Conservation (phyloP, 768 basidiomycete species). For the Tylopilus rubrobrunneus region DNA sequence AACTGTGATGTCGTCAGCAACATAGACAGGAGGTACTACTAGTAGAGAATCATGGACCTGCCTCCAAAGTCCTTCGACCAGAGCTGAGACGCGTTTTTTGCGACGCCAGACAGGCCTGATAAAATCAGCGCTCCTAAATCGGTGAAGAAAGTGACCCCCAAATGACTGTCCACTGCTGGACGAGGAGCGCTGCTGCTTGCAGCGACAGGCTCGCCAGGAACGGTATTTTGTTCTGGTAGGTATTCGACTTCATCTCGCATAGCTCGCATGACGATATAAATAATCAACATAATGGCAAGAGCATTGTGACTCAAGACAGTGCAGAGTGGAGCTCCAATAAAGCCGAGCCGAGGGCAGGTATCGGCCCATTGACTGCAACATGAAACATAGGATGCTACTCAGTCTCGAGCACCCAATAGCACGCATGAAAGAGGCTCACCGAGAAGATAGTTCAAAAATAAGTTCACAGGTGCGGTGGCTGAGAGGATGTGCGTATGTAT, state of each 20-base stretch:
- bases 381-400: not conserved
- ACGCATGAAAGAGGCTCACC: constrained; percentile 7
- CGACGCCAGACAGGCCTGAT: constrained; percentile 19
- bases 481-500: constrained; percentile 23
- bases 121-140: constrained; percentile 15
- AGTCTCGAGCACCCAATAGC: not conserved
- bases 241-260: constrained; percentile 18
- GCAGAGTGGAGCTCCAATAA: constrained; percentile 25
- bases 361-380: constrained; percentile 21
- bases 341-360: constrained; percentile 24
- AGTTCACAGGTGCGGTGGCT: constrained; percentile 20
- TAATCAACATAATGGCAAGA: constrained; percentile 17
- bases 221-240: constrained; percentile 7
- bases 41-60: not conserved
- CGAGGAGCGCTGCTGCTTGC: not conserved
- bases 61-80: constrained; percentile 30
- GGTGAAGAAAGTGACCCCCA: constrained; percentile 6
- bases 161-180: not conserved
- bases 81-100: constrained; percentile 24
- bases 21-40: not conserved
- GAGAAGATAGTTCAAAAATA: constrained; percentile 25
- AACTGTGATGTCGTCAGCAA: constrained; percentile 11
- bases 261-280: constrained; percentile 21
- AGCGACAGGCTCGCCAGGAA: constrained; percentile 7
- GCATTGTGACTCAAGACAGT: constrained; percentile 25